A percentile compares a stretch with the other conserved stretches of the same genome.
These are phyloP conservation scores for Macrophomina tecta DNA, from an alignment of 2,329 filamentous ascomycete species.

Conservation along the genomic window DNA sequence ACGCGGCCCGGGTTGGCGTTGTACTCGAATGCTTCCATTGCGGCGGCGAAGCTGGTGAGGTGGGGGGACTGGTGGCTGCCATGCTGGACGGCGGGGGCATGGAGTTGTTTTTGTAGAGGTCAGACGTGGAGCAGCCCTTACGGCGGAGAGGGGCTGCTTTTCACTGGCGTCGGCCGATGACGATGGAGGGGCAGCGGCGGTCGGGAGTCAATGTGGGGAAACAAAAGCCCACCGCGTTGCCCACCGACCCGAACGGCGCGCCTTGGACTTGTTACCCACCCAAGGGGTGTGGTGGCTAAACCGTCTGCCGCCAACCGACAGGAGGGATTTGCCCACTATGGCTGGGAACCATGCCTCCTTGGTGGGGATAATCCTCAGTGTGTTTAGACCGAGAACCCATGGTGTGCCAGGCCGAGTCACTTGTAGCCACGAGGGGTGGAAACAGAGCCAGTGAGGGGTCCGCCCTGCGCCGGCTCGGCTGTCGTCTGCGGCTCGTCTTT, in stretches of 20 bases:
- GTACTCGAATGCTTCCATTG: constrained; percentile 63
- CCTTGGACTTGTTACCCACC: too few relatives aligned
- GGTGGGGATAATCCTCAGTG: too few relatives aligned
- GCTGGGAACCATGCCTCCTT: too few relatives aligned
- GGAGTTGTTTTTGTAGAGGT: not conserved
- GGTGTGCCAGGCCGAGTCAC: too few relatives aligned
- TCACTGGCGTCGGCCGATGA: not conserved
- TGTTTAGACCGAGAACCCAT: too few relatives aligned
- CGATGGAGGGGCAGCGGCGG: not conserved
- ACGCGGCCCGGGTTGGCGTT: constrained; percentile 60
- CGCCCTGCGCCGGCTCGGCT: not conserved
- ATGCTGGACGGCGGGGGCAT: not conserved
- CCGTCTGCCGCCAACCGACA: too few relatives aligned
- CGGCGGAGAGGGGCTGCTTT: not conserved
- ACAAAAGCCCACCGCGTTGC: too few relatives aligned
- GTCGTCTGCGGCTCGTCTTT: not conserved
- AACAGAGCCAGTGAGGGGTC: not conserved
- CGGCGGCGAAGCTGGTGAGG: not conserved
- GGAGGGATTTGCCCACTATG: too few relatives aligned
- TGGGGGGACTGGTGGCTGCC: not conserved
- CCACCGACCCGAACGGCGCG: too few relatives aligned
- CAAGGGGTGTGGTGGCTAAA: too few relatives aligned
- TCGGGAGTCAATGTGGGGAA: constrained; percentile 7
- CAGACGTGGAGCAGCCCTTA: not conserved
- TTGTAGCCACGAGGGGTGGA: too few relatives aligned